A percentile compares a stretch with the other conserved stretches of the same genome.
phyloP scores from a whole-genome alignment of 202 grass and related monocot genomes.

The Musa balbisiana region DNA sequence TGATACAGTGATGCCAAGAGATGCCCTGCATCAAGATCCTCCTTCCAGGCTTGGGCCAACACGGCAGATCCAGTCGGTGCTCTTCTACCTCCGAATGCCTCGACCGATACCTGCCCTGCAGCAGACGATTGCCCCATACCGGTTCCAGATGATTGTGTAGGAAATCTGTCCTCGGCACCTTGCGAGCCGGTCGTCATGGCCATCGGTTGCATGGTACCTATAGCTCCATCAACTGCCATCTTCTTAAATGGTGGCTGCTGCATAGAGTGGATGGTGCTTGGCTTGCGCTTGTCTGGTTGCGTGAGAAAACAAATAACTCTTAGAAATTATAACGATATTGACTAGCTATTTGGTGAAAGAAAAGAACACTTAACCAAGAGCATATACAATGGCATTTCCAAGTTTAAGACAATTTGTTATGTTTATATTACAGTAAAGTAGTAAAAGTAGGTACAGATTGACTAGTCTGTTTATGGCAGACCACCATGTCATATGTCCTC shows the following conservation, averaged over 20 bases:
- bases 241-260: constrained; percentile 70
- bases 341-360: background rate
- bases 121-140: constrained; percentile 41
- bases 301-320: constrained; percentile 11
- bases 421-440: background rate
- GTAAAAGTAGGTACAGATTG: background rate
- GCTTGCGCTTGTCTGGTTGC: constrained; percentile 61
- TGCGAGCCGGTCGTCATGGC: constrained; percentile 33
- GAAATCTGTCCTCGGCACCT: constrained; percentile 51
- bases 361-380: background rate
- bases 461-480: too few species aligned
- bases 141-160: constrained; percentile 38
- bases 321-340: background rate
- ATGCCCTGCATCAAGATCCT: constrained; percentile 65
- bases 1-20: constrained; percentile 54
- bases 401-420: background rate
- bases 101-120: constrained; percentile 31
- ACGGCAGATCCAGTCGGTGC: constrained; percentile 44
- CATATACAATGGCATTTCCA: too few species aligned
- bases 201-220: constrained; percentile 30
- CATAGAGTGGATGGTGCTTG: constrained; percentile 34
- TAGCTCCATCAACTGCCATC: constrained; percentile 36
- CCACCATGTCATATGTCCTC: too few species aligned
- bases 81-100: constrained; percentile 32
- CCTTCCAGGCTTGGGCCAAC: constrained; percentile 87